Conservation (phyloP, 768 basidiomycete species). For the Lactifluus hygrophoroides region DNA sequence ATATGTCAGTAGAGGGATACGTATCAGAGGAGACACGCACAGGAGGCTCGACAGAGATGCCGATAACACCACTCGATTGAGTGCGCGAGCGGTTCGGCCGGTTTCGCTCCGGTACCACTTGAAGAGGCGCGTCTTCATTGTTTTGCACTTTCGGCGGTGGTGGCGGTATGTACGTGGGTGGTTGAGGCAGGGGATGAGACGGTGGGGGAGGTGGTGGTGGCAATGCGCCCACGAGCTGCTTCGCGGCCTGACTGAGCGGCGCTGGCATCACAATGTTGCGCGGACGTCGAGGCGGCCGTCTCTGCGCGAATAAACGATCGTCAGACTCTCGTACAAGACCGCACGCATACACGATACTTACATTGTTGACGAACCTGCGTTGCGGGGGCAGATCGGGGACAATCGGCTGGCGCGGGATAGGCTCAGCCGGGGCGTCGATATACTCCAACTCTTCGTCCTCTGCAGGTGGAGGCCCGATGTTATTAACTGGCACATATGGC, state of each 20-base stretch:
- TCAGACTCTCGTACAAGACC: too few relatives aligned
- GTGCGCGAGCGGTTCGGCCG: constrained; percentile 18
- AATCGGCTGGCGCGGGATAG: constrained; percentile 5
- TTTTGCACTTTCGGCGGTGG: background rate
- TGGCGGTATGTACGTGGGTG: background rate
- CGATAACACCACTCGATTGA: constrained; percentile 18
- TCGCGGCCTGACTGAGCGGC: constrained; percentile 8
- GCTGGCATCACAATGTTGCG: constrained; percentile 13
- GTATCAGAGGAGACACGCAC: background rate
- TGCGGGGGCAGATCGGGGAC: background rate
- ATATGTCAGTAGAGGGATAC: background rate
- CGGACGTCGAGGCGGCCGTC: constrained; percentile 2
- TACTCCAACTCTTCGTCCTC: constrained; percentile 19
- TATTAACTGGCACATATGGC: background rate
- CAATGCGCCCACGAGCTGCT: background rate
- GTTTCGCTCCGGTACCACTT: background rate
- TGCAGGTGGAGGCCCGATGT: constrained; percentile 2
- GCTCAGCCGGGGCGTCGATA: background rate
- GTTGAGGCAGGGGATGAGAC: background rate
- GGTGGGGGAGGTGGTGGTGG: background rate
- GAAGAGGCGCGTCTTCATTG: constrained; percentile 1
- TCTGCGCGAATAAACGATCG: background rate
- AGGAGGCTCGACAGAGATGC: constrained; percentile 18
- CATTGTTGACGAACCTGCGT: background rate
- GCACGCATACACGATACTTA: background rate